phyloP scores from a whole-genome alignment of 805 yeast species.

The Cyberlindnera maclurae region DNA sequence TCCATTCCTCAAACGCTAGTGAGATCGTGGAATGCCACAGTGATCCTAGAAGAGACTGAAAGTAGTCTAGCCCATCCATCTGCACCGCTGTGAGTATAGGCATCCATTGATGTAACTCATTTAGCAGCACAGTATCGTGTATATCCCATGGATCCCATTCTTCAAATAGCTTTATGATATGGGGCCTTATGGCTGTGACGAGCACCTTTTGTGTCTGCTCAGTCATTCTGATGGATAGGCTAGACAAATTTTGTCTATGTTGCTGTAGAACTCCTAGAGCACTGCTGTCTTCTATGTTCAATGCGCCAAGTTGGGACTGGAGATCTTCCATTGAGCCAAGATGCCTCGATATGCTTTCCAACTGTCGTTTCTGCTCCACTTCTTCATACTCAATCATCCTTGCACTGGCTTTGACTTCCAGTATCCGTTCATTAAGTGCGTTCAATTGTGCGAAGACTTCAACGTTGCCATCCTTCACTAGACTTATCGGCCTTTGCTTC shows the following conservation, averaged over 20 bases:
- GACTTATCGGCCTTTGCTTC: constrained; percentile 30
- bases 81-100: constrained; percentile 7
- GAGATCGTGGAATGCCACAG: constrained; percentile 31
- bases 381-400: constrained; percentile 11
- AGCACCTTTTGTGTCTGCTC: background rate
- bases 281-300: background rate
- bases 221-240: background rate
- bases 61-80: constrained; percentile 16
- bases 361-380: background rate
- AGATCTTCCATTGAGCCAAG: background rate
- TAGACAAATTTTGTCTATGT: background rate
- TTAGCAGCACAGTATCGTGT: constrained; percentile 24
- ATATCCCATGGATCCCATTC: constrained; percentile 34
- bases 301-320: background rate
- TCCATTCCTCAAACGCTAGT: constrained; percentile 30
- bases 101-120: constrained; percentile 25
- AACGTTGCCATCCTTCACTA: constrained; percentile 29
- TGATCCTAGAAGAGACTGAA: constrained; percentile 29
- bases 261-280: background rate
- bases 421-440: constrained; percentile 10
- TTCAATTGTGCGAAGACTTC: constrained; percentile 10
- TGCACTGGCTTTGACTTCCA: constrained; percentile 7
- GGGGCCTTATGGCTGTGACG: constrained; percentile 11
- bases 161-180: constrained; percentile 14
- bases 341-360: background rate